Evolutionary conservation across 305 asterid genomes (phyloP).

Genomic region (Petunia hybrid): DNA sequence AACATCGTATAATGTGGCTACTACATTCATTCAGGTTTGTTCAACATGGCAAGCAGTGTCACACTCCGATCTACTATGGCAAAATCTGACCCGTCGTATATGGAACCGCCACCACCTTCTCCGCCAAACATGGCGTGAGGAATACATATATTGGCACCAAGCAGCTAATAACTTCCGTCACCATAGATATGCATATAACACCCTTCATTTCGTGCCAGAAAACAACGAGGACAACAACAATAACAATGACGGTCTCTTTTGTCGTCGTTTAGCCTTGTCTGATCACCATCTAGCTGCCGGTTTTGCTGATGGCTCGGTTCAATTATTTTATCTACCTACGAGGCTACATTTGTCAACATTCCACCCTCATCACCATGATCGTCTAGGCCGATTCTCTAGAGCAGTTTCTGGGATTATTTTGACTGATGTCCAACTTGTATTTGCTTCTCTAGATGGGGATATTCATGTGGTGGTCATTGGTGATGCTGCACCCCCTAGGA

Average conservation of each 20-base stretch:
- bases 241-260: conserved; percentile 46
- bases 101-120: conserved; percentile 61
- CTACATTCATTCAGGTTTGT: conserved; percentile 67
- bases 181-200: conserved; percentile 46
- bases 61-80: conserved; percentile 80
- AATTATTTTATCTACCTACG: conserved; percentile 61
- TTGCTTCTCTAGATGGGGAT: conserved; percentile 76
- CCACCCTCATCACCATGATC: conserved; percentile 79
- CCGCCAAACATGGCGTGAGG: conserved; percentile 78
- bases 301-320: conserved; percentile 76
- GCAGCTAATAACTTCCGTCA: conserved; percentile 60
- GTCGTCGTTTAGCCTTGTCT: conserved; percentile 80
- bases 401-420: conserved; percentile 84
- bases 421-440: conserved; percentile 51
- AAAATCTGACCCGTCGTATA: conserved; percentile 58
- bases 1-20: neutral
- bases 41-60: conserved; percentile 94
- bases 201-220: conserved; percentile 55
- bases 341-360: conserved; percentile 64
- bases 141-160: conserved; percentile 69
- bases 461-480: conserved; percentile 54
- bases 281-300: conserved; percentile 80
- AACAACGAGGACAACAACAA: conserved; percentile 50
- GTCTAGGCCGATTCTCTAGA: conserved; percentile 81
- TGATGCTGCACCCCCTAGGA: conserved; percentile 49